phyloP scores from a whole-genome alignment of 2,329 filamentous ascomycete species.

The Cercospora zeae-maydis region DNA sequence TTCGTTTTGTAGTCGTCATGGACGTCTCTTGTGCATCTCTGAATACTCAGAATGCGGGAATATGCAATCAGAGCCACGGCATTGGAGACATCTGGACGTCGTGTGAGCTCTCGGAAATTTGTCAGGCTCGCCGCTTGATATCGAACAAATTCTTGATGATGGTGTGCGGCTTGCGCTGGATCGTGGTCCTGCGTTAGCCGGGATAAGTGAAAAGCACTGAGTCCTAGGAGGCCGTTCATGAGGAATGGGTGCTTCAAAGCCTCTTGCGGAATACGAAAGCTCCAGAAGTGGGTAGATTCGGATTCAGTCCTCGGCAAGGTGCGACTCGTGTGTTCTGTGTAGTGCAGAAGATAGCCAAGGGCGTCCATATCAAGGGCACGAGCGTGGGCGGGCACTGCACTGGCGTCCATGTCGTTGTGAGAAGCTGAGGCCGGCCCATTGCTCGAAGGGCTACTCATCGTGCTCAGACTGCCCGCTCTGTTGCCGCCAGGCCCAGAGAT shows the following conservation, averaged over 20 bases:
- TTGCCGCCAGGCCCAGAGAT: constrained; percentile 12
- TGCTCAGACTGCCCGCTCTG: neutral
- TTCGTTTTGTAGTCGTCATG: constrained; percentile 5
- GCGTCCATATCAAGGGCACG: constrained; percentile 14
- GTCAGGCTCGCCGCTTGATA: constrained; percentile 12
- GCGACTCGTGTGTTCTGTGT: constrained; percentile 2
- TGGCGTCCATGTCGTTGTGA: neutral
- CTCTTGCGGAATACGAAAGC: constrained; percentile 11
- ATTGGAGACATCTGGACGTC: constrained; percentile 12
- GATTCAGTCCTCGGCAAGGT: constrained; percentile 7
- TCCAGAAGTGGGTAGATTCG: constrained; percentile 14
- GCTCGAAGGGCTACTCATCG: constrained; percentile 5
- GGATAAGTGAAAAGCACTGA: constrained; percentile 13
- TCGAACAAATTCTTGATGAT: constrained; percentile 10
- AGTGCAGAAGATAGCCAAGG: constrained; percentile 14
- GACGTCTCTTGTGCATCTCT: constrained; percentile 9
- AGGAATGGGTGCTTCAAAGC: constrained; percentile 16
- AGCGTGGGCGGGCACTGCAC: neutral
- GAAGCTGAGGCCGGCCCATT: neutral
- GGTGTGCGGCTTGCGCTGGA: neutral
- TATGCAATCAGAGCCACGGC: constrained; percentile 17
- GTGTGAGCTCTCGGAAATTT: constrained; percentile 14
- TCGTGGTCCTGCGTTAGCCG: neutral
- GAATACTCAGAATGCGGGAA: constrained; percentile 8
- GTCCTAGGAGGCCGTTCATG: constrained; percentile 15